Evolutionary conservation across 2,329 filamentous ascomycete genomes (phyloP).

Genomic region (Clonostachys byssicola): DNA sequence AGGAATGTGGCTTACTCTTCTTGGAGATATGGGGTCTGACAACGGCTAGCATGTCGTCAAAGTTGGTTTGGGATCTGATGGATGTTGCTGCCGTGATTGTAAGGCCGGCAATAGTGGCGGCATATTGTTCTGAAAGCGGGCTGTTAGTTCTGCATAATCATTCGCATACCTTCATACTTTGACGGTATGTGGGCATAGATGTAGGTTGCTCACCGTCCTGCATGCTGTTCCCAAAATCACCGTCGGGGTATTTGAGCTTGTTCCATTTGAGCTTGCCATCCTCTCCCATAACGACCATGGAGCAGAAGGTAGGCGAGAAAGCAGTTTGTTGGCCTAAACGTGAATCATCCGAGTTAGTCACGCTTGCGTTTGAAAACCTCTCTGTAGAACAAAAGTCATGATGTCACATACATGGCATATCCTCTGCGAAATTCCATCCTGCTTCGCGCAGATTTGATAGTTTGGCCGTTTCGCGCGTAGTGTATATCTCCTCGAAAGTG

Average conservation of each 20-base stretch:
- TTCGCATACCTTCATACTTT: neutral
- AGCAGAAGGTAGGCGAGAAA: conserved; percentile 57
- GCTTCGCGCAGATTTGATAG: conserved; percentile 71
- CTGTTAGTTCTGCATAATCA: conserved; percentile 5
- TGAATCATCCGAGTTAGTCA: conserved; percentile 7
- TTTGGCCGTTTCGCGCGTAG: conserved; percentile 57
- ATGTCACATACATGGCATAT: conserved; percentile 55
- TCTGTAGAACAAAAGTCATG: too few relatives aligned
- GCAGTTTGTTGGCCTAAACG: conserved; percentile 51
- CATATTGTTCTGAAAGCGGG: conserved; percentile 39
- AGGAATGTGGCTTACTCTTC: neutral
- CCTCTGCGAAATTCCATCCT: conserved; percentile 68
- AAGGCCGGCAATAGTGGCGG: conserved; percentile 58
- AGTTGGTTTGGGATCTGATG: conserved; percentile 42
- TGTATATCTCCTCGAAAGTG: conserved; percentile 65
- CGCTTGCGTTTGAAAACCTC: neutral
- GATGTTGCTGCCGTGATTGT: conserved; percentile 45
- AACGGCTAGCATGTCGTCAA: conserved; percentile 70
- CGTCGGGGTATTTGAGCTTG: conserved; percentile 42
- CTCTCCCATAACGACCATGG: conserved; percentile 52
- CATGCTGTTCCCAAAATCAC: conserved; percentile 41
- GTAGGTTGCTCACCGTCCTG: conserved; percentile 35
- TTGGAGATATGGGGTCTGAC: conserved; percentile 38
- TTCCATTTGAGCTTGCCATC: conserved; percentile 58
- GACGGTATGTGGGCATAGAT: neutral